Evolutionary conservation across 2,329 filamentous ascomycete genomes (phyloP).

Genomic region (Atkinsonella texensis): DNA sequence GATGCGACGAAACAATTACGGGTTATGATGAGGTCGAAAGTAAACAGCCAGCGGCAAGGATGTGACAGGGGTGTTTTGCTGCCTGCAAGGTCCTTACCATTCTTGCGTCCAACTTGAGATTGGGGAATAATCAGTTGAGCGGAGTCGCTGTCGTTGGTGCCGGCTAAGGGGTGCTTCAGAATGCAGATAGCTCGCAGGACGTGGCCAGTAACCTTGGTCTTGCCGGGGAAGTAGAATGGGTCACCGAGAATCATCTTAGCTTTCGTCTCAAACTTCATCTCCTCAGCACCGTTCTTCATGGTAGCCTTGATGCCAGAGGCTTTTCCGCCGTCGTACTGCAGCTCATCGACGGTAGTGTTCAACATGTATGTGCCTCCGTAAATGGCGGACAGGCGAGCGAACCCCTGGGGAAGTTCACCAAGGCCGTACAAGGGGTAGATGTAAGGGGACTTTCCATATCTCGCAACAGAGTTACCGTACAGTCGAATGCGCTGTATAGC

Average conservation of each 20-base stretch:
- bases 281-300: conserved; percentile 70
- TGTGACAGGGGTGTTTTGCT: neutral
- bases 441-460: conserved; percentile 97
- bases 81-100: conserved; percentile 50
- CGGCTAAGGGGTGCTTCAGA: conserved; percentile 84
- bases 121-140: conserved; percentile 95
- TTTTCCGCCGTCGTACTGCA: conserved; percentile 73
- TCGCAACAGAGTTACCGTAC: conserved; percentile 94
- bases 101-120: conserved; percentile 91
- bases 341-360: conserved; percentile 86
- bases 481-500: conserved; percentile 85
- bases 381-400: conserved; percentile 93
- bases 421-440: conserved; percentile 98
- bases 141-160: conserved; percentile 81
- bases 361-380: conserved; percentile 99
- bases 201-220: conserved; percentile 78
- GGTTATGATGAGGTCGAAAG: neutral
- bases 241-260: conserved; percentile 93
- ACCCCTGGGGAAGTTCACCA: conserved; percentile 93
- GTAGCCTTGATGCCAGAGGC: conserved; percentile 95
- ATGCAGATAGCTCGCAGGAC: conserved; percentile 96
- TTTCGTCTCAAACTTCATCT: conserved; percentile 94
- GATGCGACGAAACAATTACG: neutral
- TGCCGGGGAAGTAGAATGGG: conserved; percentile 89
- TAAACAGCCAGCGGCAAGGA: too few species aligned